Conservation (phyloP, 2,329 filamentous ascomycete genomes). For the Pyricularia grisea region DNA sequence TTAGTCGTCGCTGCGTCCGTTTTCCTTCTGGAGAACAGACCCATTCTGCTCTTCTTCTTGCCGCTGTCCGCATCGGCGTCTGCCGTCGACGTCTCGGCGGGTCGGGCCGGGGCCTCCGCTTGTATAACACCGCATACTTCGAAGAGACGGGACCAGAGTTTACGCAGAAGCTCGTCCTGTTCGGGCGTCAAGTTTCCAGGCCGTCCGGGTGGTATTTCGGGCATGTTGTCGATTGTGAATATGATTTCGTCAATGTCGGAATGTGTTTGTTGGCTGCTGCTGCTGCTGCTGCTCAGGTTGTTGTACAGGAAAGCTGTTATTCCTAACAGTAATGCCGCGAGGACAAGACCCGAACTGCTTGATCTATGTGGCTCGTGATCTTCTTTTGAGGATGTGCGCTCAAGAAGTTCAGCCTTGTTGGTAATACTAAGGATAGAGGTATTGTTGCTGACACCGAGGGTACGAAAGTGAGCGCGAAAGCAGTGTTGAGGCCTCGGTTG, state of each 20-base stretch:
- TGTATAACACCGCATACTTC: slow-evolving; percentile 59
- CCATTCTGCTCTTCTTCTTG: slow-evolving; percentile 66
- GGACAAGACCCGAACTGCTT: background rate
- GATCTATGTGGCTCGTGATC: background rate
- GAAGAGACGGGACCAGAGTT: slow-evolving; percentile 73
- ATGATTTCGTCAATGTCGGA: background rate
- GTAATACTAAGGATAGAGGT: background rate
- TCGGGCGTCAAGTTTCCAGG: slow-evolving; percentile 83
- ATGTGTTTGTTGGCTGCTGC: background rate
- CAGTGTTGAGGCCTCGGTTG: background rate
- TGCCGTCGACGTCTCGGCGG: slow-evolving; percentile 18
- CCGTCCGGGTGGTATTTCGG: slow-evolving; percentile 53
- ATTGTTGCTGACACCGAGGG: background rate
- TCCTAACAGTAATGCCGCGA: background rate
- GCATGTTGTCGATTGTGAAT: background rate
- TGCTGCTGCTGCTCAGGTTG: background rate
- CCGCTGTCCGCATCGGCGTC: slow-evolving; percentile 41
- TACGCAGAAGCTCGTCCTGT: slow-evolving; percentile 78
- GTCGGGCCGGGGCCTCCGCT: slow-evolving; percentile 13
- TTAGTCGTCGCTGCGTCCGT: slow-evolving; percentile 33
- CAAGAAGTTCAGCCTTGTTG: background rate
- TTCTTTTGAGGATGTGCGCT: background rate
- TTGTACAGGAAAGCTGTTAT: background rate
- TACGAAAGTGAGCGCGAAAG: background rate
- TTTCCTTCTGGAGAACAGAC: slow-evolving; percentile 55